Evolutionary conservation across 306 rosid genomes (phyloP), one percentile per base, ranked within the genome.

Genomic region (Prunus mongolica): DNA sequence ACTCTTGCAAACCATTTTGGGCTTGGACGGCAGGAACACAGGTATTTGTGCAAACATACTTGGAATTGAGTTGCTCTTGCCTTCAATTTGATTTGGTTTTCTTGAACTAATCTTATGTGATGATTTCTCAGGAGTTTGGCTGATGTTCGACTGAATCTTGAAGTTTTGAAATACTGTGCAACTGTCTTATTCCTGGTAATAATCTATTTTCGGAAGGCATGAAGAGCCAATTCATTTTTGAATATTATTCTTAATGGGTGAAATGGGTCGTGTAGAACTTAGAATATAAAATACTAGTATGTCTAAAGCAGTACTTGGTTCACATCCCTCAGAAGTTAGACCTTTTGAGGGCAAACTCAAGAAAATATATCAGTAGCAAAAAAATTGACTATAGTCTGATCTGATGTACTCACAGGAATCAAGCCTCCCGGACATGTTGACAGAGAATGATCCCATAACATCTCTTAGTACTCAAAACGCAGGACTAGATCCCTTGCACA

Each of bases 131-230:
- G 99, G 93, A 96, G 99, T 84, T 88, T 96, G 80, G 99, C 88
- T 73, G 99, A 96, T 84, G 99, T 92, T 28, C 93, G 99, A 69
- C 86, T 96, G 98, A 96, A 92, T 87, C 97, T 96, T 51, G 97
- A 96, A 88, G 98, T 96, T 72, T 90, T 96, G 74, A 96, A 92
- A 67, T 71, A 87, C 66, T 92, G 97, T 76, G 87, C 99, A 30
- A 89, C 99, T 0, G 98, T 96, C 82, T 73, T 92, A 69, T 89
- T 96, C 88, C 81, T 96, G 98, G 99, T 96, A 92, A 88, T 18
- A 30, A 71, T 74, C 3, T 64, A 58, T 60, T 78, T 80, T 24
- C 24, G 10, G 63, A 44, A 54, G 22, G 47, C 18, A 56, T 65
- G 76, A 32, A 15, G 20, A 38, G 64, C 55, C 45, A 24, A 65